Conservation (phyloP, 1,284 basidiomycete genomes). For the Hymenochaete sp. region DNA sequence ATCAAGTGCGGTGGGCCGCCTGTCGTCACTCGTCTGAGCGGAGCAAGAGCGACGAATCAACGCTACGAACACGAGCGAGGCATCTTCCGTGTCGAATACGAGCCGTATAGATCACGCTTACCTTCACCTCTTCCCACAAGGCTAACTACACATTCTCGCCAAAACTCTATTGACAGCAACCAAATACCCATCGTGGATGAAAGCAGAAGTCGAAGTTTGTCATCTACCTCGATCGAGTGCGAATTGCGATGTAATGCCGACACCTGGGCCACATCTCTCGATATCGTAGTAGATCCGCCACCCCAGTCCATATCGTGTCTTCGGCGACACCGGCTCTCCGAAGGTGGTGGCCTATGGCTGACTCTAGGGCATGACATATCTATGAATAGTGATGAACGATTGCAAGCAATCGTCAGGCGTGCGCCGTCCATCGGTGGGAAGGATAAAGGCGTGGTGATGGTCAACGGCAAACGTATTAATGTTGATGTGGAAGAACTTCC, state of each 20-base stretch:
- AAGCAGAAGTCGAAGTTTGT: constrained; percentile 11
- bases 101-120: constrained; percentile 48
- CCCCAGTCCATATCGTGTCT: constrained; percentile 80
- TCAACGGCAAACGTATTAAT: constrained; percentile 81
- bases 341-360: constrained; percentile 91
- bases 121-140: neutral
- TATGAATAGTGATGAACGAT: constrained; percentile 66
- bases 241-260: constrained; percentile 93
- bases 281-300: constrained; percentile 91
- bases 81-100: constrained; percentile 81
- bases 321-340: constrained; percentile 79
- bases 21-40: constrained; percentile 73
- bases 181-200: no score
- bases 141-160: constrained; percentile 21
- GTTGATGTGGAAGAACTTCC: constrained; percentile 91
- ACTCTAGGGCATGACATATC: constrained; percentile 84
- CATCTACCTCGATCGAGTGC: constrained; percentile 55
- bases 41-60: constrained; percentile 67
- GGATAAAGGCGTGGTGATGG: constrained; percentile 75
- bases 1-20: constrained; percentile 95
- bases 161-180: constrained; percentile 15
- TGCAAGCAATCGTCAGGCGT: constrained; percentile 69
- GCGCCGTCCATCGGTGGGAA: constrained; percentile 50
- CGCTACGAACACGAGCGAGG: constrained; percentile 86
- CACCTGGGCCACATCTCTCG: constrained; percentile 81